Evolutionary conservation across 768 basidiomycete genomes (phyloP), one percentile per base, ranked within the genome.

Genomic region (Vararia minispora): DNA sequence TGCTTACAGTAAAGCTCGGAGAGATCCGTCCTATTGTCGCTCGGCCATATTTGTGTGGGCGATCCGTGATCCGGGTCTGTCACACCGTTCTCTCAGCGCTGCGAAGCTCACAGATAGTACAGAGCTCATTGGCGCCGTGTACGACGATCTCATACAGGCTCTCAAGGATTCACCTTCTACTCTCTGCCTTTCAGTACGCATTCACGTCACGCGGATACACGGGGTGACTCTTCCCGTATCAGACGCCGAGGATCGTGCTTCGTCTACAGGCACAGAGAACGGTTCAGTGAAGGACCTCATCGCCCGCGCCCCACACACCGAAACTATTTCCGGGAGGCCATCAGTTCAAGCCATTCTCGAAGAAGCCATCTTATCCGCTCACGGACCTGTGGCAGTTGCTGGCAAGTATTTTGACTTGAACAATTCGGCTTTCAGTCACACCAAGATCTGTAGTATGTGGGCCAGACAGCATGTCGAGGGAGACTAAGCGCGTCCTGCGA

Each of bases 371-470:
- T 30, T 30, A 11, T 17, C 25, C 20, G 38, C 38, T 3, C 29
- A 22, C n/a, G 6, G 51, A 52, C 28, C 59, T 61, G 1, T 39
- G 48, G 64, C 66, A 6, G 64, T 76, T 20, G 69, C 60, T 22
- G 72, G 74, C 72, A 40, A 6, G 64, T 57, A 10, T 16, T 17
- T n/a, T 30, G 11, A 33, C 23, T 14, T 16, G 3, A 10, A 2
- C 21, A 11, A 6, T 10, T 12, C 25, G 10, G 12, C 22, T 23
- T 13, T n/a, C 12, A 9, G 12, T 37, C 17, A 36, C 23, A 22
- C 36, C 22, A 16, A 41, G 14, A 12, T 33, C 23, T 37, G 10
- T 13, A 76, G 73, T 74, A 0, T 76, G 73, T 34, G 74, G 74
- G 3, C 62, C 70, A 0, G 57, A 58, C 17, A 53, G 56, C 3